Evolutionary conservation across 148 eudicot species (phyloP).

Genomic region (Talinum fruticosum): DNA sequence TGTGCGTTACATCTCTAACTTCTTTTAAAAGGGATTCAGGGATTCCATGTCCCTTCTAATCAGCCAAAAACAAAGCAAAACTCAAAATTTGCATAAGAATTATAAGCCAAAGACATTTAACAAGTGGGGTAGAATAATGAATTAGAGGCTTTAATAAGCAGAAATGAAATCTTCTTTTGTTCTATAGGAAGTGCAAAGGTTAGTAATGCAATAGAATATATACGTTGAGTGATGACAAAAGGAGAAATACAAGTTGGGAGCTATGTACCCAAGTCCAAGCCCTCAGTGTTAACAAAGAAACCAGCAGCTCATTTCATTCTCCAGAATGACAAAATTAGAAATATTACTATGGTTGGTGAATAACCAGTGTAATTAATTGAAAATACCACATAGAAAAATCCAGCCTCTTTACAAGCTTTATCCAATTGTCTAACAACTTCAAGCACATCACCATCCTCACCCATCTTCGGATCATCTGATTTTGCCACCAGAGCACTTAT

Average conservation of each 20-base stretch:
- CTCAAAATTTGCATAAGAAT: not conserved
- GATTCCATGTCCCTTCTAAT: slow-evolving; percentile 89
- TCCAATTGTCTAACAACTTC: slow-evolving; percentile 64
- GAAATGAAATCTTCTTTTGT: not conserved
- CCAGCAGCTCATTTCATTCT: not conserved
- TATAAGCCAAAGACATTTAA: not conserved
- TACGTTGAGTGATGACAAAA: no score
- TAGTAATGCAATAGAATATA: no score
- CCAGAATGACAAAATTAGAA: not conserved
- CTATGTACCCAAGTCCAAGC: no score
- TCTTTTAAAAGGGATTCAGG: slow-evolving; percentile 63
- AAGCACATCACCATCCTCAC: slow-evolving; percentile 48
- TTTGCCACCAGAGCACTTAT: slow-evolving; percentile 61
- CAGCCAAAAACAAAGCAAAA: slow-evolving; percentile 6
- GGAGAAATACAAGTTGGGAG: no score
- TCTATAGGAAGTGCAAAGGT: not conserved
- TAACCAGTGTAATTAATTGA: not conserved
- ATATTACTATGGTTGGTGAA: not conserved
- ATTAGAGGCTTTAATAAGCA: not conserved
- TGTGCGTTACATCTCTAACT: slow-evolving; percentile 52
- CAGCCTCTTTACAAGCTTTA: slow-evolving; percentile 80
- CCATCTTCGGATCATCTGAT: slow-evolving; percentile 61
- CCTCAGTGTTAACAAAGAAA: not conserved
- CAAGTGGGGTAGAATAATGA: not conserved
- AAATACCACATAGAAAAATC: slow-evolving; percentile 85